Evolutionary conservation across 2,329 filamentous ascomycete genomes (phyloP).

Genomic region (Claviceps humidiphila): DNA sequence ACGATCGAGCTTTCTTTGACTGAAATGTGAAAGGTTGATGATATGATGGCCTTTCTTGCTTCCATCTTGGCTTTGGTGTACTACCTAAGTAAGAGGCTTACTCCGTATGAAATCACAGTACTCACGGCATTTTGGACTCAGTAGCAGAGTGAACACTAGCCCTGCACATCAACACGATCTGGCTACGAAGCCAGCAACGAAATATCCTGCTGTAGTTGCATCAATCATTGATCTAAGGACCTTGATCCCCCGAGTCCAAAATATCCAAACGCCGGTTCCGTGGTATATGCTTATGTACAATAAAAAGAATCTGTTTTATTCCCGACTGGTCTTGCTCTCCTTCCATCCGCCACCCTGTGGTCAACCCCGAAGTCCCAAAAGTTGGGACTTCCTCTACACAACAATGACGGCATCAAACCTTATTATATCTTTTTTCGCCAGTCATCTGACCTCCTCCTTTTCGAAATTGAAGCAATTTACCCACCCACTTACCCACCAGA

Average conservation of each 20-base stretch:
- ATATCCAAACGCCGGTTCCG: conserved; percentile 7
- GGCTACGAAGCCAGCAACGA: neutral
- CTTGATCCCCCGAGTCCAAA: neutral
- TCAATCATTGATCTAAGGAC: neutral
- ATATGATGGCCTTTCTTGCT: too few species aligned
- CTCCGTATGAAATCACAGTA: neutral
- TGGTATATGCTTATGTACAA: conserved; percentile 15
- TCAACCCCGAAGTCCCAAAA: conserved; percentile 16
- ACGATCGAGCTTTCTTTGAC: too few species aligned
- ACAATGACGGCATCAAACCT: too few species aligned
- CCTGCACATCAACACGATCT: neutral
- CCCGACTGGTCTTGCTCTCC: neutral
- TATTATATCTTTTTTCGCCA: too few species aligned
- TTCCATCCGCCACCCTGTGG: conserved; percentile 21
- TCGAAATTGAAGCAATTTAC: too few species aligned
- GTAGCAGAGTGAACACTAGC: neutral
- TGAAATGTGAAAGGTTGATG: too few species aligned
- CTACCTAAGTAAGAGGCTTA: too few species aligned
- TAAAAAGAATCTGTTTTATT: conserved; percentile 18
- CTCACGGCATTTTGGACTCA: neutral
- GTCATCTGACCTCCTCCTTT: neutral
- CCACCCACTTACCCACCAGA: neutral
- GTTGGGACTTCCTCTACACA: conserved; percentile 17
- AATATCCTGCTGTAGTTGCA: neutral
- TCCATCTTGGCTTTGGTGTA: too few species aligned